phyloP scores from a whole-genome alignment of 1,284 basidiomycete species.

The Malassezia arunalokei region DNA sequence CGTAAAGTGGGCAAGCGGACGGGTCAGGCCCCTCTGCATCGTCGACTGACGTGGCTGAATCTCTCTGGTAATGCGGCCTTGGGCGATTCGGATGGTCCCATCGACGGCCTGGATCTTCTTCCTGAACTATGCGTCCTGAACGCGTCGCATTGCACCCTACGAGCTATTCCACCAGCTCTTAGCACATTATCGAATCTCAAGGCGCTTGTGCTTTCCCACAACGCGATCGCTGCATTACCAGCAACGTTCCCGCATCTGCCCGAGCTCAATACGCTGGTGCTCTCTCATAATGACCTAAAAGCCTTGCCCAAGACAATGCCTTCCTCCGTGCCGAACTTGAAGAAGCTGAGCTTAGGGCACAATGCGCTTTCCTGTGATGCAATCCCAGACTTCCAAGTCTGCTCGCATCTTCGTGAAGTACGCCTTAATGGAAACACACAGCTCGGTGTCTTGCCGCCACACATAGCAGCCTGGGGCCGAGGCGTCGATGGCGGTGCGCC shows the following conservation, averaged over 20 bases:
- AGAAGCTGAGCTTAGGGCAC: constrained; percentile 35
- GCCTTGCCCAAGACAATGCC: constrained; percentile 30
- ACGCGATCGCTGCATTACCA: constrained; percentile 19
- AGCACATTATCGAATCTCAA: constrained; percentile 21
- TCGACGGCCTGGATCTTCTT: constrained; percentile 2
- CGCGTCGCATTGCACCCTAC: constrained; percentile 26
- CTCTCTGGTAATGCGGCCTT: constrained; percentile 15
- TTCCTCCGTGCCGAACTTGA: constrained; percentile 27
- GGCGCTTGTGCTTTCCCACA: constrained; percentile 38
- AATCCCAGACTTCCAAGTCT: constrained; percentile 36
- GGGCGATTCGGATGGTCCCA: constrained; percentile 6
- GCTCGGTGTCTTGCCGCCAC: constrained; percentile 21
- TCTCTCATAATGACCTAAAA: constrained; percentile 32
- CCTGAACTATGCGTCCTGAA: constrained; percentile 20
- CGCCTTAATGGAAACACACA: constrained; percentile 26
- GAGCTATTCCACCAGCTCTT: constrained; percentile 19
- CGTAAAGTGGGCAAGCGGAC: constrained; percentile 15
- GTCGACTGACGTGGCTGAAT: constrained; percentile 20
- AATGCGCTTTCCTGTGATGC: constrained; percentile 21
- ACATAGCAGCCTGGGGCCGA: constrained; percentile 29
- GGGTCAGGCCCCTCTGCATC: constrained; percentile 5
- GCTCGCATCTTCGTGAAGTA: constrained; percentile 33
- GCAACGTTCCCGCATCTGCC: constrained; percentile 29
- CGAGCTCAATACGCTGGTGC: constrained; percentile 41
- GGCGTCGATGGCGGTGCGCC: constrained; percentile 31